Percentiles rank a stretch among this genome's conserved stretches.
Conservation (phyloP, 1,284 basidiomycete species). For the Ceratobasidium sp. region DNA sequence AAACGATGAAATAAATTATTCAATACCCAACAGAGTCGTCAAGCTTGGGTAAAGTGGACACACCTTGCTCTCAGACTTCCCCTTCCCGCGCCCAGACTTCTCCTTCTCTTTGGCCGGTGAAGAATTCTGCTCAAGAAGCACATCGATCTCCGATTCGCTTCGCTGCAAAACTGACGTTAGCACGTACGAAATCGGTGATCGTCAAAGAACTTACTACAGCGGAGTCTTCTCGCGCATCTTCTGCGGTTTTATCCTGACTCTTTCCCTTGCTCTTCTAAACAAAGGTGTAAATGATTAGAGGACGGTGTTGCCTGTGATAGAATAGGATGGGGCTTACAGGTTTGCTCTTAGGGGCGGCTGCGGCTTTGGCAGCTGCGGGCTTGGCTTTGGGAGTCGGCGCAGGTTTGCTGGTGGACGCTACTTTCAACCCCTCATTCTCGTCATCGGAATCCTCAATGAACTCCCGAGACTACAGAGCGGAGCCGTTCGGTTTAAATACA, state of each 20-base stretch:
- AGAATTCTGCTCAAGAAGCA: conserved; percentile 69
- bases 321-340: neutral
- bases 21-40: neutral
- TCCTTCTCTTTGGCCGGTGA: conserved; percentile 53
- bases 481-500: neutral
- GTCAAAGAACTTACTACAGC: conserved; percentile 14
- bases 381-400: conserved; percentile 5
- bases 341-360: conserved; percentile 4
- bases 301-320: too few relatives aligned
- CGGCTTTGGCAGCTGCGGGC: neutral
- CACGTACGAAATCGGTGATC: neutral
- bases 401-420: conserved; percentile 11
- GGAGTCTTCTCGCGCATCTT: neutral
- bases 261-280: conserved; percentile 13
- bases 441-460: conserved; percentile 43
- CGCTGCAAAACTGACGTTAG: conserved; percentile 53
- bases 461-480: conserved; percentile 31
- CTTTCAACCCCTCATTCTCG: conserved; percentile 25
- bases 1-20: conserved; percentile 28
- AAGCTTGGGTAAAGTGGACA: neutral
- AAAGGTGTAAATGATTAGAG: neutral
- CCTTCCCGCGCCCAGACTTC: conserved; percentile 53
- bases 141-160: conserved; percentile 73
- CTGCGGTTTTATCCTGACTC: neutral
- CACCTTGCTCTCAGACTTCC: conserved; percentile 49